Conservation (phyloP, 2,329 filamentous ascomycete species). For the Chalaropsis ovoidea region DNA sequence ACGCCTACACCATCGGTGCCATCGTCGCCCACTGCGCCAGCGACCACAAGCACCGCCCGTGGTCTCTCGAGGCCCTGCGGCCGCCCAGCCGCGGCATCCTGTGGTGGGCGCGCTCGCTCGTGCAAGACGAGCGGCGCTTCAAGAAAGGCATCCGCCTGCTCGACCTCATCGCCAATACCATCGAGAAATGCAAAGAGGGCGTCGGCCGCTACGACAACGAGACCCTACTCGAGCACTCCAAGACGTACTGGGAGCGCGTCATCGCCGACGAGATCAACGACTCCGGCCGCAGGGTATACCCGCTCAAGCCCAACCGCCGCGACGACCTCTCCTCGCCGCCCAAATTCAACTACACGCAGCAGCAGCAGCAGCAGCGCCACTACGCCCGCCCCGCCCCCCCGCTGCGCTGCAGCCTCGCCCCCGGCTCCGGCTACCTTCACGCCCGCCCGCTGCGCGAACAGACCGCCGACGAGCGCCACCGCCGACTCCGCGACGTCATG, state of each 20-base stretch:
- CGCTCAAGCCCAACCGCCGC: neutral
- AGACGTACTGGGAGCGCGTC: conserved; percentile 10
- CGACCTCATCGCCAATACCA: neutral
- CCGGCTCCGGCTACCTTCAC: too few species aligned
- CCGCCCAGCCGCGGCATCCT: neutral
- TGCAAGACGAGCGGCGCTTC: neutral
- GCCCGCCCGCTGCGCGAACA: too few species aligned
- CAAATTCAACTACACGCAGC: neutral
- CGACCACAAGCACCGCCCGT: neutral
- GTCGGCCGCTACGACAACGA: neutral
- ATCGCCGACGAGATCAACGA: neutral
- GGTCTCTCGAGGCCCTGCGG: neutral
- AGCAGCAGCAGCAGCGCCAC: neutral
- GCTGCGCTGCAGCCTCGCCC: neutral
- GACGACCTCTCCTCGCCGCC: neutral
- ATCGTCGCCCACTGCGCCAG: neutral
- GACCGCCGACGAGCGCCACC: too few species aligned
- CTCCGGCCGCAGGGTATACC: neutral
- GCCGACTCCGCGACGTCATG: too few species aligned
- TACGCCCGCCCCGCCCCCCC: neutral
- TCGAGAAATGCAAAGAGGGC: conserved; percentile 11
- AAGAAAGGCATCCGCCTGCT: neutral
- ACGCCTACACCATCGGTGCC: neutral
- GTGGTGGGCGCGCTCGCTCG: neutral
- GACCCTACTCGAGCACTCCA: neutral